phyloP scores from a whole-genome alignment of 768 basidiomycete species.

The Cystobasidium onofrii region DNA sequence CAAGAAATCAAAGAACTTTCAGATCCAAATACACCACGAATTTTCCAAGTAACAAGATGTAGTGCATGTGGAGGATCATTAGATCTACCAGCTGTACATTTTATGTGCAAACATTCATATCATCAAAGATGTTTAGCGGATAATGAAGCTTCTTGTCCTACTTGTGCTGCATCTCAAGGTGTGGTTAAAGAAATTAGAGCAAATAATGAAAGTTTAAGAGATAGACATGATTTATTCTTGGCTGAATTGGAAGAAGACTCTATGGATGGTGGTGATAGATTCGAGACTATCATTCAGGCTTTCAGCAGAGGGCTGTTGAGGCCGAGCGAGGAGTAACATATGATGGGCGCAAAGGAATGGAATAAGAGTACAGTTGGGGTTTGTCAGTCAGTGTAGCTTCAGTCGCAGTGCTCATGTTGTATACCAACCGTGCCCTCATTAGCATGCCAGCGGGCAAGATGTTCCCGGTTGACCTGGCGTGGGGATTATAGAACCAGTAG shows the following conservation, averaged over 20 bases:
- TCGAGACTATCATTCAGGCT: slow-evolving; percentile 18
- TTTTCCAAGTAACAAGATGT: slow-evolving; percentile 92
- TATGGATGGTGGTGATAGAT: slow-evolving; percentile 18
- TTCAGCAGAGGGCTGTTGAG: slow-evolving; percentile 18
- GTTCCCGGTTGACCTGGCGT: no score
- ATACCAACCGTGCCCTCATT: no score
- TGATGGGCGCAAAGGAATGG: not conserved
- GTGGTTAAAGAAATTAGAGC: slow-evolving; percentile 80
- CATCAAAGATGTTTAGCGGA: slow-evolving; percentile 65
- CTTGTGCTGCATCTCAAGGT: slow-evolving; percentile 75
- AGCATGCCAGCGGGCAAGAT: no score
- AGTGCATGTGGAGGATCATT: slow-evolving; percentile 79
- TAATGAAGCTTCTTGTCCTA: slow-evolving; percentile 55
- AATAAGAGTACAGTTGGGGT: no score
- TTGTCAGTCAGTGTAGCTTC: no score
- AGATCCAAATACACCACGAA: slow-evolving; percentile 66
- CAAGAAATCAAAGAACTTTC: slow-evolving; percentile 73
- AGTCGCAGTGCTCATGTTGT: no score
- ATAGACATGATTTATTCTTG: slow-evolving; percentile 47
- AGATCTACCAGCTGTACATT: slow-evolving; percentile 86
- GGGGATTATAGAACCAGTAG: no score
- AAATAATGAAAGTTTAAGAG: slow-evolving; percentile 71
- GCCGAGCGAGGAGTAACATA: not conserved
- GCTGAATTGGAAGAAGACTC: slow-evolving; percentile 15
- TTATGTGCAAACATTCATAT: slow-evolving; percentile 97